Base-by-base conservation (phyloP, 441 rosid genomes). In the Theobroma grandiflorum region DNA sequence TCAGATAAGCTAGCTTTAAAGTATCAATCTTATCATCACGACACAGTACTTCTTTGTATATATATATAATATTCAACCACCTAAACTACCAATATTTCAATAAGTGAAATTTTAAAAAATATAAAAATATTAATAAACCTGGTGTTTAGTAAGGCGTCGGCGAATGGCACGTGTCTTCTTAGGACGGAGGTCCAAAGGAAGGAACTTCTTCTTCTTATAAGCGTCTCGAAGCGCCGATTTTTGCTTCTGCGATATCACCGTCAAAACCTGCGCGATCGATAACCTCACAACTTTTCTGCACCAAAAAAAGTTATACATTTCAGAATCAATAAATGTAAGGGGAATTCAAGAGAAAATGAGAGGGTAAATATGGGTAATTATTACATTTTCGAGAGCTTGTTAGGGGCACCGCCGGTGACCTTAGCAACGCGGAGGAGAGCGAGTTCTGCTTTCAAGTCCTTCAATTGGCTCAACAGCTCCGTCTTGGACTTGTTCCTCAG, bases 351-450 rank as follows among this genome's bases (percentile, higher is more conserved):
- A 5, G 14, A 74, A 7, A 20, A 7, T 59, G n/a, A 50, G n/a
- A 40, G 66, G 22, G 70, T 7, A 11, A 18, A 58, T 26, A 16
- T 0, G 38, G 12, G 0, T 8, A 40, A 50, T 84, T 12, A 31
- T 35, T 85, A 93, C 99, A 94, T 96, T 87, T 96, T 96, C 78
- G 99, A 95, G 75, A 96, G 96, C 92, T 95, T 95, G 91, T 95
- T 91, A 4, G 97, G 95, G 18, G 99, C 98, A 52, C 99, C 99
- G 4, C 98, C 98, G 57, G 99, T 95, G 84, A 96, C 99, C 87
- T 96, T 93, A 2, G 98, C 98, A 53, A 95, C 98, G 55, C 98
- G 98, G 76, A 96, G 98, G 75, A 91, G 95, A 22, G 99, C 91
- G 16, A 96, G 92, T 89, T 96, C 98, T 12, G 95, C 91, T 76